phyloP scores from a whole-genome alignment of 139 green algal genomes.

The Chlamydomonas applanata region DNA sequence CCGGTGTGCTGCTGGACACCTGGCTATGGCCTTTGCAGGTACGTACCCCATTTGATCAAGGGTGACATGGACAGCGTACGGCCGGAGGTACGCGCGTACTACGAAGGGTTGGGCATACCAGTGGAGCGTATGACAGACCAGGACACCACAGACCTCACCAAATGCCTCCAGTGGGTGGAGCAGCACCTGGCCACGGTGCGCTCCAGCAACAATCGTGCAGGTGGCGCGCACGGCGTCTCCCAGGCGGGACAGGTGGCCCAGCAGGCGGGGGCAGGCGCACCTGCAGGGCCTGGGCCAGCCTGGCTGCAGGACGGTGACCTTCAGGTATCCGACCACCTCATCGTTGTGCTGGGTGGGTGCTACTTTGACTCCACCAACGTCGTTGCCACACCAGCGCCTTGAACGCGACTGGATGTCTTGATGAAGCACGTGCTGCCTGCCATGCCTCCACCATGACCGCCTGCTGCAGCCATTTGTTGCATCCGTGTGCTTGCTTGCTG shows the following conservation, averaged over 20 bases:
- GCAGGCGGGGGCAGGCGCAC: background rate
- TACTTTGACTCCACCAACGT: too few relatives aligned
- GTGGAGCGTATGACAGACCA: slow-evolving; percentile 72
- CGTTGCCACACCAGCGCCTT: background rate
- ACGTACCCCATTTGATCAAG: slow-evolving; percentile 70
- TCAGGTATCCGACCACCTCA: slow-evolving; percentile 22
- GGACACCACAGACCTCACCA: slow-evolving; percentile 88
- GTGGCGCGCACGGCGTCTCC: background rate
- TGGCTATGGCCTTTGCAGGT: slow-evolving; percentile 16
- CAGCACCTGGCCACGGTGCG: slow-evolving; percentile 3
- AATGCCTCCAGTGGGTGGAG: slow-evolving; percentile 66
- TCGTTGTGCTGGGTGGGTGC: slow-evolving; percentile 38
- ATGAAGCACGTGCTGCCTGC: background rate
- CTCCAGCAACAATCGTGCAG: background rate
- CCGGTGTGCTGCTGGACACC: too few relatives aligned
- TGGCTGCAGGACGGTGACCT: background rate
- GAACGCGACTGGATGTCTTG: background rate
- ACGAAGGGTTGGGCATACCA: slow-evolving; percentile 35
- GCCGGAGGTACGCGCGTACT: slow-evolving; percentile 37
- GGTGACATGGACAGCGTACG: slow-evolving; percentile 88
- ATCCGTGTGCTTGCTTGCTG: background rate
- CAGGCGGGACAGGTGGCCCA: background rate
- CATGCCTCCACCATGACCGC: background rate
- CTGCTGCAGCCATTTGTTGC: background rate
- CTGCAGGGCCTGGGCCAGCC: background rate